Conservation (phyloP, 1,139 yeast species). For the Yamadazyma mexicana region DNA sequence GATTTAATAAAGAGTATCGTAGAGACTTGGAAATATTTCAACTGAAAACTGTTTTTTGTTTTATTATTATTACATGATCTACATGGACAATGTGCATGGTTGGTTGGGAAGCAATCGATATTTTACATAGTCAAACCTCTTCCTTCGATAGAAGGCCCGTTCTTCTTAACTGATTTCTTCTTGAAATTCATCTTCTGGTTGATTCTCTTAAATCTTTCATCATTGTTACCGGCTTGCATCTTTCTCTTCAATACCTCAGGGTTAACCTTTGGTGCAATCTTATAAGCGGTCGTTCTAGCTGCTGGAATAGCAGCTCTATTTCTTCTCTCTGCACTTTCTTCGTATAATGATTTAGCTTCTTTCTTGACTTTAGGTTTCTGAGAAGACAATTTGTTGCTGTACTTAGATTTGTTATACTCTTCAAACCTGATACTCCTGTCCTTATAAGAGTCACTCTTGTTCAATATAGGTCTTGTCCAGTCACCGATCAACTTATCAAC, state of each 20-base stretch:
- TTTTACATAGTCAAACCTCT: conserved; percentile 52
- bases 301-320: conserved; percentile 94
- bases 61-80: conserved; percentile 1
- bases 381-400: conserved; percentile 47
- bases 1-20: conserved; percentile 3
- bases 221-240: conserved; percentile 54
- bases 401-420: conserved; percentile 65
- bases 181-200: conserved; percentile 55
- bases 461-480: conserved; percentile 98
- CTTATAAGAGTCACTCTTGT: conserved; percentile 90
- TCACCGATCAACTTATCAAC: conserved; percentile 92
- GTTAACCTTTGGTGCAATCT: conserved; percentile 83
- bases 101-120: no score
- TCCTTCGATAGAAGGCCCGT: conserved; percentile 83
- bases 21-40: background rate
- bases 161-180: conserved; percentile 52
- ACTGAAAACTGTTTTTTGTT: background rate
- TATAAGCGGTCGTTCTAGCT: conserved; percentile 84
- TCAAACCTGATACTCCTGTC: conserved; percentile 76
- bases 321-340: conserved; percentile 88
- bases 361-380: conserved; percentile 29
- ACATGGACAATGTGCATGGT: background rate
- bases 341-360: conserved; percentile 66
- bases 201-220: conserved; percentile 78
- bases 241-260: conserved; percentile 40